Conservation (phyloP, 345 rosid species). For the Syzygium oleosum region DNA sequence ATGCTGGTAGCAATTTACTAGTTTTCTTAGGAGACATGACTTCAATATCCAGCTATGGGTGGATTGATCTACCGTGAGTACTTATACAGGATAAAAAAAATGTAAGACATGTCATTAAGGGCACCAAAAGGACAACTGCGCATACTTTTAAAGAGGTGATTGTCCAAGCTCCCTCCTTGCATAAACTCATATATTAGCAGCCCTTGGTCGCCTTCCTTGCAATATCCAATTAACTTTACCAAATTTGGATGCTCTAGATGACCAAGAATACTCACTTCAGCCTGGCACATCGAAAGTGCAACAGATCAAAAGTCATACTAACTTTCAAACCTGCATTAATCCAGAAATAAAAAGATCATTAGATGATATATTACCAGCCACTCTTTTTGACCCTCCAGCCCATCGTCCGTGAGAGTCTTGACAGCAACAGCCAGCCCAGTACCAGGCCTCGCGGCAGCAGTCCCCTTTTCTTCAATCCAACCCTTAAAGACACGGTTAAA, state of each 20-base stretch:
- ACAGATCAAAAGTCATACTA: not conserved
- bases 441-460: not conserved
- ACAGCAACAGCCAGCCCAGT: not conserved
- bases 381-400: not conserved
- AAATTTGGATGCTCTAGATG: constrained; percentile 1
- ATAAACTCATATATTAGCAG: constrained; percentile 2
- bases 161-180: not conserved
- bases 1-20: not conserved
- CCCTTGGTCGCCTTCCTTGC: not conserved
- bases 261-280: not conserved
- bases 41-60: not conserved
- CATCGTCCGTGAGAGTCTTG: not conserved
- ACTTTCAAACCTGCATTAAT: not conserved
- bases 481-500: not conserved
- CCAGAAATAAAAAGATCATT: not conserved
- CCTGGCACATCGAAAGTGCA: not conserved
- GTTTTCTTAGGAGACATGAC: not conserved
- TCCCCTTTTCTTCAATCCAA: not conserved
- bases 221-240: constrained; percentile 4
- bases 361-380: not conserved
- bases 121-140: not conserved
- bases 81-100: not conserved
- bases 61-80: not conserved
- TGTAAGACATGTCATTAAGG: not conserved
- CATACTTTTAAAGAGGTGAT: not conserved